Percentiles rank a stretch among this genome's conserved stretches.
phyloP scores from a whole-genome alignment of 2,329 filamentous ascomycete genomes.

The Colletotrichum aenigma region DNA sequence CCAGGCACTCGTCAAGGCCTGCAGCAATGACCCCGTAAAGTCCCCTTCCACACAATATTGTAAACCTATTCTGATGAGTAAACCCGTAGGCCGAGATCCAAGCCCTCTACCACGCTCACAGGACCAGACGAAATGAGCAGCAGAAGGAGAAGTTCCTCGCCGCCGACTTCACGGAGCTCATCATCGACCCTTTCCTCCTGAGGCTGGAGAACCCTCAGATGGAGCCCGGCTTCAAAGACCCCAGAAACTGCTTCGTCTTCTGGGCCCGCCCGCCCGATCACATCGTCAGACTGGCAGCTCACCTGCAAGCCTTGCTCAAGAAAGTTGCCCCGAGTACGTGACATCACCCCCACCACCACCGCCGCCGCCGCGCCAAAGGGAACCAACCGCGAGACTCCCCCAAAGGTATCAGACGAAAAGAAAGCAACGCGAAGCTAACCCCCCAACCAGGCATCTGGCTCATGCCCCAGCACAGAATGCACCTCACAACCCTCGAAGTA shows the following conservation, averaged over 20 bases:
- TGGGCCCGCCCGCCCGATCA: conserved; percentile 84
- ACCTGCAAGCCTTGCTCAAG: conserved; percentile 71
- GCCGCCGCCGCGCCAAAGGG: neutral
- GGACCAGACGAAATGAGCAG: conserved; percentile 74
- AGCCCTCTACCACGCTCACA: conserved; percentile 74
- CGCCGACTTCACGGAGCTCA: conserved; percentile 69
- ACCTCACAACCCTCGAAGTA: conserved; percentile 85
- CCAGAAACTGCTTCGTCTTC: conserved; percentile 82
- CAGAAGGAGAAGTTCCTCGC: conserved; percentile 77
- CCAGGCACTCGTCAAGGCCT: conserved; percentile 72
- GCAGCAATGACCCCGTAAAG: conserved; percentile 69
- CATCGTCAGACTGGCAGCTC: conserved; percentile 68
- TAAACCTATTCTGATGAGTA: neutral
- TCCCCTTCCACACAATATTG: neutral
- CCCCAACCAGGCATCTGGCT: conserved; percentile 75
- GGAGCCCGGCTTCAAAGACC: conserved; percentile 74
- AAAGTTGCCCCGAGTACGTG: conserved; percentile 71
- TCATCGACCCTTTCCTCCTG: conserved; percentile 76
- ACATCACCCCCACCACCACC: too few species aligned
- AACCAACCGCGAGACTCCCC: neutral
- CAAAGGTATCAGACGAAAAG: neutral
- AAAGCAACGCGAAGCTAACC: neutral
- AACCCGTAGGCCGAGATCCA: conserved; percentile 67
- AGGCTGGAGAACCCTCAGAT: conserved; percentile 68
- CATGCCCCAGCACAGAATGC: conserved; percentile 79